phyloP scores from a whole-genome alignment of 2,329 filamentous ascomycete species.

The Colletotrichum sp. region DNA sequence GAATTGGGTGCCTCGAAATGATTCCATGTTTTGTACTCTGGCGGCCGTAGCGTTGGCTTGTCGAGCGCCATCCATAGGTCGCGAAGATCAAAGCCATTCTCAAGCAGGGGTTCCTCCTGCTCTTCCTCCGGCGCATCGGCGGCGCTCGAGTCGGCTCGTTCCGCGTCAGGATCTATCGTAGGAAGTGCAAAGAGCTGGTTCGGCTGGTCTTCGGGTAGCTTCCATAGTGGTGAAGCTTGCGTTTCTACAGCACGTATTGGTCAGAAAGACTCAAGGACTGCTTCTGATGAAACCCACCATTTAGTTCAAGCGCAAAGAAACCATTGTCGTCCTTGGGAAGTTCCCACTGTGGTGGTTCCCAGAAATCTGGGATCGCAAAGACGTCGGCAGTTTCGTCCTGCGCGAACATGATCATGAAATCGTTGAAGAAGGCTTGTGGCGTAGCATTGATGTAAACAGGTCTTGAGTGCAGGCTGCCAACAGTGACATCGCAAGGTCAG shows the following conservation, averaged over 20 bases:
- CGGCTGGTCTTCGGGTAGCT: slow-evolving; percentile 11
- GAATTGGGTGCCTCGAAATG: slow-evolving; percentile 57
- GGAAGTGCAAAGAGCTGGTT: slow-evolving; percentile 51
- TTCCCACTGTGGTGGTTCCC: slow-evolving; percentile 57
- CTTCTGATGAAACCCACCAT: slow-evolving; percentile 32
- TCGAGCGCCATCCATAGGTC: slow-evolving; percentile 56
- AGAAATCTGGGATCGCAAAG: slow-evolving; percentile 69
- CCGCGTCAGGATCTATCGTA: background rate
- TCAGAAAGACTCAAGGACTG: background rate
- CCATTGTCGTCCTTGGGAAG: slow-evolving; percentile 26
- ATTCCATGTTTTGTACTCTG: slow-evolving; percentile 72
- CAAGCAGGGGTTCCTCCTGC: slow-evolving; percentile 26
- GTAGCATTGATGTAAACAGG: background rate
- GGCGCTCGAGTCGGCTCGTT: slow-evolving; percentile 23
- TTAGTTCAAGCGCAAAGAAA: slow-evolving; percentile 51
- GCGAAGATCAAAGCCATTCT: background rate
- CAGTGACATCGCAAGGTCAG: slow-evolving; percentile 1
- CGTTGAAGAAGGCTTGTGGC: background rate
- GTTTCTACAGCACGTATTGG: background rate
- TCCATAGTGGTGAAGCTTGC: slow-evolving; percentile 13
- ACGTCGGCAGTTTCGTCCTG: slow-evolving; percentile 56
- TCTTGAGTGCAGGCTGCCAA: background rate
- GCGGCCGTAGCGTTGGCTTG: slow-evolving; percentile 30
- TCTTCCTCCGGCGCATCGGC: background rate
- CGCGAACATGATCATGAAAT: slow-evolving; percentile 37